These are phyloP conservation scores for Aspergillus olivimuriae DNA, from an alignment of 495 filamentous ascomycete species.

Conservation along the genomic window DNA sequence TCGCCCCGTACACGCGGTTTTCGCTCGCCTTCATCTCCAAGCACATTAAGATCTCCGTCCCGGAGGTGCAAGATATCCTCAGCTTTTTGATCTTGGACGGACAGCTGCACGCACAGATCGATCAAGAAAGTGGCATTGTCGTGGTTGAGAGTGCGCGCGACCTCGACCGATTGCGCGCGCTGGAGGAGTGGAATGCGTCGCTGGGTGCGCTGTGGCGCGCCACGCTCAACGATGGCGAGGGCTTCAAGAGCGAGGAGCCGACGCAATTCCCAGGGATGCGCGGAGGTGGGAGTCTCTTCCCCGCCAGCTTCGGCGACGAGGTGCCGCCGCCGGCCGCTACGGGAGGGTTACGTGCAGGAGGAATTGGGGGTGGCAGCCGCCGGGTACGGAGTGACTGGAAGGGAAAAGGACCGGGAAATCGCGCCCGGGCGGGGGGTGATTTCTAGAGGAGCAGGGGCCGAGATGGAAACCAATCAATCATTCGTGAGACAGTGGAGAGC, in stretches of 20 bases:
- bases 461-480: not conserved
- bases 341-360: too few species aligned
- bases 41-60: constrained; percentile 72
- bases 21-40: constrained; percentile 77
- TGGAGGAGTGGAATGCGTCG: constrained; percentile 66
- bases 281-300: constrained; percentile 21
- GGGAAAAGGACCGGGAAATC: constrained; percentile 17
- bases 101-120: constrained; percentile 79
- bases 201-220: constrained; percentile 58
- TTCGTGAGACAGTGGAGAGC: not conserved
- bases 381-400: constrained; percentile 22
- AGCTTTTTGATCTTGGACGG: constrained; percentile 88
- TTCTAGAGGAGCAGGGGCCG: constrained; percentile 6
- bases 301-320: constrained; percentile 30
- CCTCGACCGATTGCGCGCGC: constrained; percentile 62
- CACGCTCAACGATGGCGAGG: constrained; percentile 66
- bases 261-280: constrained; percentile 22
- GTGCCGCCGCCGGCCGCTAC: too few species aligned
- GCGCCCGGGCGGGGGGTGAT: constrained; percentile 8
- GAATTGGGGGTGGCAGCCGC: constrained; percentile 15
- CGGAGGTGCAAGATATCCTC: constrained; percentile 88
- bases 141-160: constrained; percentile 72
- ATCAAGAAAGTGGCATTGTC: constrained; percentile 78
- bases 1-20: constrained; percentile 93
- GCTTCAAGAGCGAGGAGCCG: constrained; percentile 48